Evolutionary conservation across 2,329 filamentous ascomycete genomes (phyloP).

Genomic region (Colletotrichum spaethianum): DNA sequence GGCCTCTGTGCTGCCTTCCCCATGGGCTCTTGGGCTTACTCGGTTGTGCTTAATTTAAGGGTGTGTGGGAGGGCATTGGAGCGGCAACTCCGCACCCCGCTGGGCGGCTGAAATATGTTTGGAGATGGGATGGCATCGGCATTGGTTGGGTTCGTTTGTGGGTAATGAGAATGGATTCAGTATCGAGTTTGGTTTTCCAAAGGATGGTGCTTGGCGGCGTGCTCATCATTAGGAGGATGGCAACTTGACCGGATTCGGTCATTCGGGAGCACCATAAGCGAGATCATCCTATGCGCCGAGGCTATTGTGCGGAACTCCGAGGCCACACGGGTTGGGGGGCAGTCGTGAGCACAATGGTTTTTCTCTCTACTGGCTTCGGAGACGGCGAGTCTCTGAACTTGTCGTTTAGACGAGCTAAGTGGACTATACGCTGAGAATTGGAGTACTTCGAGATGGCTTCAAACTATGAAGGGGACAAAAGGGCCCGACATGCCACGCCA

Average conservation of each 20-base stretch:
- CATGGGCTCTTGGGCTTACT: constrained; percentile 28
- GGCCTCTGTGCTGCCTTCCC: constrained; percentile 7
- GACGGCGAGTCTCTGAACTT: not conserved
- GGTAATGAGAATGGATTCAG: constrained; percentile 10
- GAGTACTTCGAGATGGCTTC: not conserved
- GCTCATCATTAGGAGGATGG: not conserved
- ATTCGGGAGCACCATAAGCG: constrained; percentile 32
- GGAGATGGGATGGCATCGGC: not conserved
- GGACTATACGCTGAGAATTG: not conserved
- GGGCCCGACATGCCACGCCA: not conserved
- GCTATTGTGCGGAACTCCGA: constrained; percentile 15
- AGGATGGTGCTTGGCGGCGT: constrained; percentile 21
- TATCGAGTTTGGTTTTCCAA: not conserved
- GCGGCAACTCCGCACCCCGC: constrained; percentile 31
- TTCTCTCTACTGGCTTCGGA: not conserved
- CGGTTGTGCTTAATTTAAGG: constrained; percentile 33
- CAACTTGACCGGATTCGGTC: constrained; percentile 5
- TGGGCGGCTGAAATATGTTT: not conserved
- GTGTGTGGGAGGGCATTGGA: not conserved
- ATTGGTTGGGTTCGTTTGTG: not conserved
- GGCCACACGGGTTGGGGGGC: not conserved
- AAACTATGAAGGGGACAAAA: not conserved
- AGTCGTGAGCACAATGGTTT: not conserved
- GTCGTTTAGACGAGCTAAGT: not conserved
- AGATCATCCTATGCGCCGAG: constrained; percentile 24